Conservation (phyloP, 148 eudicot genomes). For the Vaccinium darrowii region DNA sequence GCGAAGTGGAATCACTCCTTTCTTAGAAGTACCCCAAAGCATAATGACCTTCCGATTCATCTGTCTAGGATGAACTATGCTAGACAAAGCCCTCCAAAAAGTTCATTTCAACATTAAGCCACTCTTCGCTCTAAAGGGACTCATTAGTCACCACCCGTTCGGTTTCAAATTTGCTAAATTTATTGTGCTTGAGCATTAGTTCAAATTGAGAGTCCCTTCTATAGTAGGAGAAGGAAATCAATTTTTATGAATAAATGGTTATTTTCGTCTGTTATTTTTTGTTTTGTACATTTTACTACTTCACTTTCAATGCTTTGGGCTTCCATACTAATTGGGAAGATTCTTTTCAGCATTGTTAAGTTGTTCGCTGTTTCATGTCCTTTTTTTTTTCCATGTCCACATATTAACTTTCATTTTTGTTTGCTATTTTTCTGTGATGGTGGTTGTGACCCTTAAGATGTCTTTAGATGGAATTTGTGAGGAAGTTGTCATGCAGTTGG, state of each 20-base stretch:
- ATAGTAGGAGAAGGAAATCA: background rate
- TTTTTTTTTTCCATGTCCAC: constrained; percentile 12
- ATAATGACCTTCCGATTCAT: no score
- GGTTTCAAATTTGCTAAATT: no score
- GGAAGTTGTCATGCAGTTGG: constrained; percentile 14
- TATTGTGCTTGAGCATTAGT: background rate
- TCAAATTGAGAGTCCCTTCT: background rate
- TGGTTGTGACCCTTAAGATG: constrained; percentile 21
- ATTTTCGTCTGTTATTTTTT: background rate
- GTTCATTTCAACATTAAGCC: no score
- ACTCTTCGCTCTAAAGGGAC: no score
- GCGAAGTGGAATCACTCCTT: no score
- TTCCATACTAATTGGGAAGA: background rate
- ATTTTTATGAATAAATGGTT: background rate
- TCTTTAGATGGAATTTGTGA: constrained; percentile 17
- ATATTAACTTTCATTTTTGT: constrained; percentile 17
- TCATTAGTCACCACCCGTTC: no score
- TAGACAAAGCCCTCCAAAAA: no score
- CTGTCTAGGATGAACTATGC: no score
- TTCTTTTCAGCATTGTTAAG: background rate
- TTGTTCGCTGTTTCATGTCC: background rate
- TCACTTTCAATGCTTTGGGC: background rate
- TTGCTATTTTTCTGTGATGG: constrained; percentile 16
- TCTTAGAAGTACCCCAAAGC: no score
- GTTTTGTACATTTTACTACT: background rate